Percentiles rank a stretch among this genome's conserved stretches.
Conservation (phyloP, 768 basidiomycete species). For the Mycena crocata region DNA sequence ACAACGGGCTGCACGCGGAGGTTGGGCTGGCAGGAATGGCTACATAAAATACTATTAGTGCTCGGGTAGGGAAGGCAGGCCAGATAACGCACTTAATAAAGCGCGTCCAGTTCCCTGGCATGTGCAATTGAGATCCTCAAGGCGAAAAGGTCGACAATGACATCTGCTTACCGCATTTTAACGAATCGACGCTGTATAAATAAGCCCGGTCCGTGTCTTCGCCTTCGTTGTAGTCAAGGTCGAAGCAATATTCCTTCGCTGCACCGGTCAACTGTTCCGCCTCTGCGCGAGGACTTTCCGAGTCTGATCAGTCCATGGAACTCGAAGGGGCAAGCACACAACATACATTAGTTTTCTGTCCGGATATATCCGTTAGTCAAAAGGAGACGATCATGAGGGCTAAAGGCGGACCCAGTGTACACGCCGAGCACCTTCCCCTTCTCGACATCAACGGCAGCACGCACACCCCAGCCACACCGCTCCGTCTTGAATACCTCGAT, state of each 20-base stretch:
- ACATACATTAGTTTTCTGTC: conserved; percentile 30
- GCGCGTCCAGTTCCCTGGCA: conserved; percentile 42
- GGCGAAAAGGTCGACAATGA: conserved; percentile 1
- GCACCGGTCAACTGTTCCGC: conserved; percentile 6
- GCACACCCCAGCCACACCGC: conserved; percentile 40
- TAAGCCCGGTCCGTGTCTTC: background rate
- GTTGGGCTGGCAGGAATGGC: conserved; percentile 41
- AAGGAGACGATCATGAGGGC: background rate
- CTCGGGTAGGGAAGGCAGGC: background rate
- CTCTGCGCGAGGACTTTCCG: conserved; percentile 15
- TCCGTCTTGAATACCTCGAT: conserved; percentile 41
- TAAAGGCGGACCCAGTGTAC: conserved; percentile 38
- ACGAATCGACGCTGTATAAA: conserved; percentile 24
- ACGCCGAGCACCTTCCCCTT: conserved; percentile 37
- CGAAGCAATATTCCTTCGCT: conserved; percentile 31
- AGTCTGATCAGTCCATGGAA: background rate
- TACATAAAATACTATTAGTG: conserved; percentile 1
- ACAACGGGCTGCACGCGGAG: conserved; percentile 31
- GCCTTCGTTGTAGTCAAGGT: conserved; percentile 36
- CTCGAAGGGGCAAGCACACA: background rate
- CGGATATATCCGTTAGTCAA: background rate
- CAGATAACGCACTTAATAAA: conserved; percentile 40
- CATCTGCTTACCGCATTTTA: conserved; percentile 16
- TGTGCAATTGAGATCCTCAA: conserved; percentile 5
- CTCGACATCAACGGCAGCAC: conserved; percentile 29